phyloP scores from a whole-genome alignment of 1,139 yeast genomes.

The Zygoascus hellenicus region DNA sequence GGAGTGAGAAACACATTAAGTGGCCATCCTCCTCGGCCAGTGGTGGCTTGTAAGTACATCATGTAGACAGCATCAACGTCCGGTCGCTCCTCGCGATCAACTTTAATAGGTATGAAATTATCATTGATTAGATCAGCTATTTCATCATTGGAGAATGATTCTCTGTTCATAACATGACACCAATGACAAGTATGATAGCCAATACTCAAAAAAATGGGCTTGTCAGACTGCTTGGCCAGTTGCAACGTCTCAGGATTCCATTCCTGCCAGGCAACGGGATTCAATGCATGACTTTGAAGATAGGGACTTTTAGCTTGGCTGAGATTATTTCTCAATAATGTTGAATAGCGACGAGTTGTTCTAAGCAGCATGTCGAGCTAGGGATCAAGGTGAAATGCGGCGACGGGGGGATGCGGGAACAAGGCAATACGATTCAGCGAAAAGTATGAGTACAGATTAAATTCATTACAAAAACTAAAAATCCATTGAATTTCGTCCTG shows the following conservation, averaged over 20 bases:
- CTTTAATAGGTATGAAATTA: conserved; percentile 34
- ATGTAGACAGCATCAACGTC: conserved; percentile 37
- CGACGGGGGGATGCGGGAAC: neutral
- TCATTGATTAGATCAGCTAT: conserved; percentile 32
- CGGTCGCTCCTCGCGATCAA: conserved; percentile 38
- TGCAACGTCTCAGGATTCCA: conserved; percentile 33
- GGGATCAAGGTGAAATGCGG: neutral
- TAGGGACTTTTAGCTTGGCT: conserved; percentile 27
- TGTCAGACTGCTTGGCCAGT: conserved; percentile 30
- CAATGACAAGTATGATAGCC: conserved; percentile 37
- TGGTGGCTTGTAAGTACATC: conserved; percentile 36
- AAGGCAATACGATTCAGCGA: no score
- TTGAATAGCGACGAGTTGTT: conserved; percentile 2
- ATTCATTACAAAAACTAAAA: neutral
- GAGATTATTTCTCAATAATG: conserved; percentile 22
- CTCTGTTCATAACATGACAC: conserved; percentile 38
- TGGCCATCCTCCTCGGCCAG: conserved; percentile 42
- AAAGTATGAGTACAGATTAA: no score
- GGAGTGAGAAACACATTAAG: conserved; percentile 37
- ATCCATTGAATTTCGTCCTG: neutral
- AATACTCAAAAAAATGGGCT: conserved; percentile 35
- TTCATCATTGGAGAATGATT: conserved; percentile 28
- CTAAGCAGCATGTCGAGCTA: neutral
- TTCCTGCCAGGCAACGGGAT: conserved; percentile 37
- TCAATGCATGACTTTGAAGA: conserved; percentile 24